Conservation (phyloP, 2,329 filamentous ascomycete genomes). For the Aspergillus clavatus region DNA sequence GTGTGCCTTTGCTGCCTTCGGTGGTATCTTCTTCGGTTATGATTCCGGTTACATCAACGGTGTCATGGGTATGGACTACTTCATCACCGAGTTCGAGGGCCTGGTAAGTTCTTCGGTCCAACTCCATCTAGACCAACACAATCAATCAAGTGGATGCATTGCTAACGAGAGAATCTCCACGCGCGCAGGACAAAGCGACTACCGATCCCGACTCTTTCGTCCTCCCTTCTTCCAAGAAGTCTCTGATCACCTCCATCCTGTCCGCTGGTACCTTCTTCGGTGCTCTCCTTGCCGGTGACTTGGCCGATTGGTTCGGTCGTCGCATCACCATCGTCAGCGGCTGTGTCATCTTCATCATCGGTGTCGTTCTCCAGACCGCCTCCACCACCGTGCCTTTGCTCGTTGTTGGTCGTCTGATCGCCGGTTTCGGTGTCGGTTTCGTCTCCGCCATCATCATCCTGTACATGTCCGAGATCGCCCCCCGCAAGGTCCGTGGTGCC, state of each 20-base stretch:
- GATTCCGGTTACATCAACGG: slow-evolving; percentile 54
- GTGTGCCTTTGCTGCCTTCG: slow-evolving; percentile 58
- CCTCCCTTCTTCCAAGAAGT: slow-evolving; percentile 48
- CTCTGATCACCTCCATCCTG: slow-evolving; percentile 69
- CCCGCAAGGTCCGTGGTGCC: slow-evolving; percentile 70
- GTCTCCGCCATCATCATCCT: slow-evolving; percentile 75
- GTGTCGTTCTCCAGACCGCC: slow-evolving; percentile 63
- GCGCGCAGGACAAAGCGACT: slow-evolving; percentile 22
- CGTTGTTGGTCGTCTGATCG: slow-evolving; percentile 68
- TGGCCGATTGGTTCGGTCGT: slow-evolving; percentile 67
- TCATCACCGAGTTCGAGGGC: slow-evolving; percentile 39
- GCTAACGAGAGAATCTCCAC: background rate
- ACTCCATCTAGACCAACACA: no score
- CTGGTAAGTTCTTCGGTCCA: slow-evolving; percentile 21
- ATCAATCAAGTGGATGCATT: background rate
- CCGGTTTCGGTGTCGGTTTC: slow-evolving; percentile 74
- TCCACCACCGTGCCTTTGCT: slow-evolving; percentile 55
- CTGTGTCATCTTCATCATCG: slow-evolving; percentile 65
- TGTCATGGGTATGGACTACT: slow-evolving; percentile 49
- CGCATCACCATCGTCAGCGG: slow-evolving; percentile 64
- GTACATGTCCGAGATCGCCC: slow-evolving; percentile 79
- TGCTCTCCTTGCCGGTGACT: slow-evolving; percentile 69
- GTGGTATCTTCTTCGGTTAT: slow-evolving; percentile 58
- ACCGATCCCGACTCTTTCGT: slow-evolving; percentile 35
- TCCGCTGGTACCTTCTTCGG: slow-evolving; percentile 75